Evolutionary conservation across 169 alveolate species (phyloP), one percentile per base, ranked within the genome.

Genomic region (Cryptosporidium muris): DNA sequence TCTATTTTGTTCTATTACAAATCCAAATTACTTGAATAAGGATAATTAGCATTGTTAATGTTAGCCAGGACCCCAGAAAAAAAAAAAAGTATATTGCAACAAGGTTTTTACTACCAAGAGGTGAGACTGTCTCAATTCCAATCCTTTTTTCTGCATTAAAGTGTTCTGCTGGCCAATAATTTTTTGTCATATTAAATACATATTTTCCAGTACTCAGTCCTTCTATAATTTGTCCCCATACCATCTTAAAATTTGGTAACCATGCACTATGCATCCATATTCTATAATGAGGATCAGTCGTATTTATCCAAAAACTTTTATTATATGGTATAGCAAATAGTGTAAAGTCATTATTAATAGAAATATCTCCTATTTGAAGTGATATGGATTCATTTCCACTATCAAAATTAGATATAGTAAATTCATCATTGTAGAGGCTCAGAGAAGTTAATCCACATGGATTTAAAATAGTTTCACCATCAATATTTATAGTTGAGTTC

Each of bases 211-310:
- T 54, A 25, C 38, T 37, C 47, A 74, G 36, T 36, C 47, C 9
- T 12, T 74, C 63, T 0, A 54, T 60, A 58, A 74, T 74, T 58
- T 74, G 66, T 5, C 74, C 85, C 85, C 85, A 74, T 47, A 74
- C 85, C 85, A 74, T 74, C 25, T 74, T 74, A 64, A 74, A 74
- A 25, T 58, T 74, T 9, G 85, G 85, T 47, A 74, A 68, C 85
- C 85, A 74, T 11, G 85, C 85, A 42, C 85, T 68, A 43, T 74
- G 85, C 85, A 74, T 74, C 85, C 85, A 74, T 7, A 53, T 74
- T 62, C 85, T 74, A 34, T 74, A 74, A 74, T 74, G 85, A 25
- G 60, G 54, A 42, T 74, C 85, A 4, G 85, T 74, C 2, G 85
- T 74, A 43, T 74, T 74, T 34, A 74, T 74, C 85, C 85, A 74